phyloP scores from a whole-genome alignment of 164 flowering plant species.

The Paratinospora sagittata region DNA sequence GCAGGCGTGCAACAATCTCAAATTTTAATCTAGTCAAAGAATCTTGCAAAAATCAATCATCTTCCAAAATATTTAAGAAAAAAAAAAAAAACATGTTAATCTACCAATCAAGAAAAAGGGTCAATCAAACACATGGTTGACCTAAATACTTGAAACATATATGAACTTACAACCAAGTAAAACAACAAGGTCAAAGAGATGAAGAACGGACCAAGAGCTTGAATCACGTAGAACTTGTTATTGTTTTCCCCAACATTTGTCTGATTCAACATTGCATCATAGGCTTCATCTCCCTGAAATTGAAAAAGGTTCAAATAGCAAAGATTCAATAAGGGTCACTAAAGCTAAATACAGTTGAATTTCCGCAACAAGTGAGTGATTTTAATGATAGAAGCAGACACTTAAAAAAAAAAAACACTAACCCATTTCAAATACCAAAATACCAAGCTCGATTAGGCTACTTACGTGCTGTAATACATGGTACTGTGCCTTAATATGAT shows the following conservation, averaged over 20 bases:
- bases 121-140: not conserved
- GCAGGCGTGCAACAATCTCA: too few species aligned
- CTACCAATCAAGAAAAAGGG: not conserved
- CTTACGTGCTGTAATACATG: conserved; percentile 68
- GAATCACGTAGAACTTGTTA: conserved; percentile 53
- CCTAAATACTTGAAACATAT: not conserved
- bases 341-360: too few species aligned
- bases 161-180: not conserved
- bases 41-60: not conserved
- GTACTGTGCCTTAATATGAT: conserved; percentile 57
- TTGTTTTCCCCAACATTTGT: conserved; percentile 55
- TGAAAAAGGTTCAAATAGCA: not conserved
- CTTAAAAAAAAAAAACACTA: not conserved
- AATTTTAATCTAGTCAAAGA: not conserved
- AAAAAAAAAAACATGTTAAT: not conserved
- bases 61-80: too few species aligned
- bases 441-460: not conserved
- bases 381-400: too few species aligned
- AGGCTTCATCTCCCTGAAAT: conserved; percentile 42
- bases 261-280: conserved; percentile 60
- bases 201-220: conserved; percentile 39
- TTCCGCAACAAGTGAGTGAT: too few species aligned
- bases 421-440: not conserved
- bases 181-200: conserved; percentile 5
- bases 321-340: not conserved